Base-by-base conservation (phyloP, 805 yeast genomes). In the Ogataea kodamae region DNA sequence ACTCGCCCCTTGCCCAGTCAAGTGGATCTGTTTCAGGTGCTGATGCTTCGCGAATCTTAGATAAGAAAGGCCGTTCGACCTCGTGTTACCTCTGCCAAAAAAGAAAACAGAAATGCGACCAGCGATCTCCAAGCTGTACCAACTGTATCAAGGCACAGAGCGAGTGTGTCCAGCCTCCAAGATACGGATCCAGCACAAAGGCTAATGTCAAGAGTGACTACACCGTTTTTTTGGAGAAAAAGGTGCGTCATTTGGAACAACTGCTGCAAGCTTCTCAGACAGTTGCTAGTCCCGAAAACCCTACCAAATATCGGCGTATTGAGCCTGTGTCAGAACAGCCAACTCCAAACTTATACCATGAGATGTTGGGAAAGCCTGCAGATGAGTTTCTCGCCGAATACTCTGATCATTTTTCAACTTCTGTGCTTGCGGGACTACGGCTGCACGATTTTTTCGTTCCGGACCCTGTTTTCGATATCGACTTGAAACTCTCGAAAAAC, bases 101-200 rank as follows among this genome's bases (percentile, higher is more conserved):
- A 51, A 55, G 80, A 30, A 75, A 75, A 46, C 80, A 76, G 47
- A 73, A 74, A 49, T 78, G 86, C 58, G 84, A 79, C 45, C 83
- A 77, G 36, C 63, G 79, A 29, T 54, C 70, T 9, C 85, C 85
- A 5, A 65, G 75, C 30, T 78, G 86, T 48, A 74, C 83, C 4
- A 76, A 78, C 25, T 79, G 86, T 57, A 58, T 78, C 34, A 76
- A 76, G 48, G 79, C 84, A 1, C 77, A 74, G 19, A 76, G 70
- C 5, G 60, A 68, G 39, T 78, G 86, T 52, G 63, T 77, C 5
- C 81, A 78, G 51, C 87, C 87, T 0, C 77, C 72, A 5, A 67
- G 76, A 32, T 78, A 78, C 42, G 68, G 71, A 1, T 62, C 58
- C 4, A 50, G 43, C 22, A 39, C 37, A 21, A 64, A 59, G 42